Base-by-base conservation (phyloP, 768 basidiomycete species). In the Antrodiella citrinella region DNA sequence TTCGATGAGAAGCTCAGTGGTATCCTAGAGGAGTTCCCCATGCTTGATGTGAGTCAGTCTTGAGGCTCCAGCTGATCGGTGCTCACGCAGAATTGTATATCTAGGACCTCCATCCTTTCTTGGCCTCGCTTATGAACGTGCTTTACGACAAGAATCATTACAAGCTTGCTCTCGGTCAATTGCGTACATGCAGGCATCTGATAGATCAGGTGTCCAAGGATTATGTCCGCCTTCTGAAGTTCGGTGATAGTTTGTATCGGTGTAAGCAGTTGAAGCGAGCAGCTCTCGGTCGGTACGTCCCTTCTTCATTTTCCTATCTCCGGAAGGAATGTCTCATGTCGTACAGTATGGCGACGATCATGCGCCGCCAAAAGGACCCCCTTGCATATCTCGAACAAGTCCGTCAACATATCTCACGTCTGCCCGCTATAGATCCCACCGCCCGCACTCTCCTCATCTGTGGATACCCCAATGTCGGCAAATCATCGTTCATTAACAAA, bases 131-230 rank as follows among this genome's bases (percentile, higher is more conserved):
- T 15, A 83, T 99, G 79, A 99, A 99, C 68, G 96, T 99, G 13
- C 79, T 99, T 39, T 99, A 99, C 69, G 96, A 99, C 78, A 98
- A 98, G 72, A 97, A 97, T 65, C 95, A 99, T 65, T 97, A 97
- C 81, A 98, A 98, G 71, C 87, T 99, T 47, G 96, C 96, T 2
- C 74, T 99, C 41, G 95, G 96, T 52, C 96, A 99, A 65, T 81
- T 99, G 52, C 86, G 95, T 56, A 99, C 96, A 1, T 90, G 90
- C 1, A 78, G 87, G 35, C 96, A 99, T 78, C 74, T 99, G 46
- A 96, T 98, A 60, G 93, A 96, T 69, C 91, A 94, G 30, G 88
- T 99, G 51, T 91, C 87, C 42, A 98, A 97, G 65, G 96, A 99
- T 67, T 98, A 98, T 69, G 86, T 90, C 55, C 86, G 95, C 51